Percentiles rank a stretch among this genome's conserved stretches.
phyloP scores from a whole-genome alignment of 176 grass and related monocot genomes.

The Musa schizocarpa region DNA sequence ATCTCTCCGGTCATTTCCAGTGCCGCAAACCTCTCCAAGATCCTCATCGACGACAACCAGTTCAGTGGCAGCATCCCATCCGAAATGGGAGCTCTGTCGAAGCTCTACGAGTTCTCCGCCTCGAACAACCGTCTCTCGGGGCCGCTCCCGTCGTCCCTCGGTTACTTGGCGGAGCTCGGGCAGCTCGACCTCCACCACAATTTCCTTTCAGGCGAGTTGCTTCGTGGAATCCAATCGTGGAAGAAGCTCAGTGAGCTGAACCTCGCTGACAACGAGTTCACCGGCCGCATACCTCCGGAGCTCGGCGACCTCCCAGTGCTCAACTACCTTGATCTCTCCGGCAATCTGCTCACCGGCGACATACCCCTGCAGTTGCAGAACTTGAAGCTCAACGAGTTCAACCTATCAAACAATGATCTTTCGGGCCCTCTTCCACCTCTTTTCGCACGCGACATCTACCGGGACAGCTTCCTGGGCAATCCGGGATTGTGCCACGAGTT shows the following conservation, averaged over 20 bases:
- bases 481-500: slow-evolving; percentile 47
- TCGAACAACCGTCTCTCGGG: slow-evolving; percentile 63
- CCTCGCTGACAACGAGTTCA: slow-evolving; percentile 57
- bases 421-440: slow-evolving; percentile 54
- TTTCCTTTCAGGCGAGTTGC: slow-evolving; percentile 56
- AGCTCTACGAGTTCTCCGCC: slow-evolving; percentile 76
- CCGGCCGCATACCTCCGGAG: slow-evolving; percentile 58
- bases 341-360: slow-evolving; percentile 45
- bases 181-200: slow-evolving; percentile 69
- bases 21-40: slow-evolving; percentile 73
- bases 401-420: slow-evolving; percentile 66
- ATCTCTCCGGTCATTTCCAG: slow-evolving; percentile 59
- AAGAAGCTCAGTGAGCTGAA: slow-evolving; percentile 74
- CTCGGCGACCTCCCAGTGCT: slow-evolving; percentile 73
- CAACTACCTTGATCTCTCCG: slow-evolving; percentile 87
- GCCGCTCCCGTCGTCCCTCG: slow-evolving; percentile 47
- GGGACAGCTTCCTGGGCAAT: slow-evolving; percentile 68
- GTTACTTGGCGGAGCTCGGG: slow-evolving; percentile 48
- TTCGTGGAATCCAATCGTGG: slow-evolving; percentile 55
- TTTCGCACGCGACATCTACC: slow-evolving; percentile 42
- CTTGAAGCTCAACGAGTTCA: slow-evolving; percentile 76
- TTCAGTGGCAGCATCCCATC: slow-evolving; percentile 54
- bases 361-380: slow-evolving; percentile 66
- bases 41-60: slow-evolving; percentile 56
- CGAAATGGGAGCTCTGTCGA: slow-evolving; percentile 51